Evolutionary conservation across 2,329 filamentous ascomycete genomes (phyloP).

Genomic region (Grosmannia huntii): DNA sequence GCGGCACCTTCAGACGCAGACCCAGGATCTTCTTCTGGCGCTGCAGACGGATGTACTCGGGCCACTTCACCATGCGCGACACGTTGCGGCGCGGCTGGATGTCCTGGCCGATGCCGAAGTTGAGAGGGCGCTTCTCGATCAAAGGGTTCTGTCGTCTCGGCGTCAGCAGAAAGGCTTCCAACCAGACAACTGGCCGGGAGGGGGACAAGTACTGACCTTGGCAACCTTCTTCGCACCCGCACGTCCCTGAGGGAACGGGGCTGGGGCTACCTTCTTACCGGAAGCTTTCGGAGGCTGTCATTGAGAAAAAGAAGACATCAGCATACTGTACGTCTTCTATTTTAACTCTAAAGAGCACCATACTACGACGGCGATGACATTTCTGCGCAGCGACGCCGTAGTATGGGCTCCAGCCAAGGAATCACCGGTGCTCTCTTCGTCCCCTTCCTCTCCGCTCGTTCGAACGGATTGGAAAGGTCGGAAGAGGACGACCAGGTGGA

Average conservation of each 20-base stretch:
- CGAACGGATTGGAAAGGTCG: conserved; percentile 25
- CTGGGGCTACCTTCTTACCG: conserved; percentile 95
- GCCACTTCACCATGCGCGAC: conserved; percentile 98
- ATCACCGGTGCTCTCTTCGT: conserved; percentile 18
- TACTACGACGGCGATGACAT: conserved; percentile 28
- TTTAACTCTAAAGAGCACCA: conserved; percentile 76
- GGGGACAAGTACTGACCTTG: conserved; percentile 57
- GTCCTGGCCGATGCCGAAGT: conserved; percentile 98
- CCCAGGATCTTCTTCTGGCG: conserved; percentile 91
- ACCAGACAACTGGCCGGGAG: background rate
- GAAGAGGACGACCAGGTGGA: conserved; percentile 11
- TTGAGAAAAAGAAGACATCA: conserved; percentile 99
- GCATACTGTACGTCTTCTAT: conserved; percentile 62
- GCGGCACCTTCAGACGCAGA: conserved; percentile 96
- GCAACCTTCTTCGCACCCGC: conserved; percentile 84
- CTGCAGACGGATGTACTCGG: conserved; percentile 97
- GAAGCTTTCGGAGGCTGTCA: conserved; percentile 92
- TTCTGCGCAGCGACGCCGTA: conserved; percentile 30
- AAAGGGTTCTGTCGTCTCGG: conserved; percentile 70
- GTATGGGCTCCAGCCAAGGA: conserved; percentile 51
- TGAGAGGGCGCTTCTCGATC: conserved; percentile 93
- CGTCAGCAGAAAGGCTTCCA: background rate
- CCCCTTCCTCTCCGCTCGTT: conserved; percentile 18
- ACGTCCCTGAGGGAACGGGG: conserved; percentile 92
- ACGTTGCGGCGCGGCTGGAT: conserved; percentile 95